Conservation (phyloP, 1,284 basidiomycete species). For the Irpex sp. region DNA sequence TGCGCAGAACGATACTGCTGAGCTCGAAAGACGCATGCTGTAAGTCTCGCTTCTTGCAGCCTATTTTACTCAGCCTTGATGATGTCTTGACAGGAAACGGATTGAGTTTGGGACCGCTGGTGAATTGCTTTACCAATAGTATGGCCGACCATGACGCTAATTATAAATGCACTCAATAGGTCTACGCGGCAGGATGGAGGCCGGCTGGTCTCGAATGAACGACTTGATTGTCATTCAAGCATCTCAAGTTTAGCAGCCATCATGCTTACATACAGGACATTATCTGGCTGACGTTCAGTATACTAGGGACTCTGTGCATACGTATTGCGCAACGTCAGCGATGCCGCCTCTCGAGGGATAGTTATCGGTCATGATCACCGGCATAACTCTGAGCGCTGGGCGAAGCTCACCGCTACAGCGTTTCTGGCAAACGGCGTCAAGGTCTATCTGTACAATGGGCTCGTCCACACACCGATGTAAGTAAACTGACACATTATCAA, state of each 20-base stretch:
- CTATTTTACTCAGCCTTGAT: background rate
- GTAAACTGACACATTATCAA: conserved; percentile 17
- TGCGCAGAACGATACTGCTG: conserved; percentile 3
- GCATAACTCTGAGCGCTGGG: conserved; percentile 76
- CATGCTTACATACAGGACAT: background rate
- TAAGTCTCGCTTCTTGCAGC: background rate
- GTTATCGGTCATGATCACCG: conserved; percentile 84
- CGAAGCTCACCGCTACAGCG: conserved; percentile 64
- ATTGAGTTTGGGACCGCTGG: conserved; percentile 88
- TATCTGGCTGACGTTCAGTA: conserved; percentile 1
- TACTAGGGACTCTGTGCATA: conserved; percentile 74
- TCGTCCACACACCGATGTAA: conserved; percentile 81
- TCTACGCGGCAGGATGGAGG: conserved; percentile 78
- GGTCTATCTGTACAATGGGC: conserved; percentile 64
- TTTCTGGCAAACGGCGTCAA: conserved; percentile 65
- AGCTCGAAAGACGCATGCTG: conserved; percentile 13
- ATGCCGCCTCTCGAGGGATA: conserved; percentile 59
- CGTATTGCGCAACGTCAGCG: conserved; percentile 46
- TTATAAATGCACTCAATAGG: conserved; percentile 38
- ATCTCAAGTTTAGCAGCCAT: conserved; percentile 53
- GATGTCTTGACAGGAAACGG: conserved; percentile 41
- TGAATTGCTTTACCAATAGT: conserved; percentile 26
- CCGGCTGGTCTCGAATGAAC: conserved; percentile 85
- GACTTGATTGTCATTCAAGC: conserved; percentile 81
- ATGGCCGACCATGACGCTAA: no score